Percentiles rank a stretch among this genome's conserved stretches.
These are phyloP conservation scores for Tuber microsphaerosporum DNA, from an alignment of 495 filamentous ascomycete species.

Conservation along the genomic window DNA sequence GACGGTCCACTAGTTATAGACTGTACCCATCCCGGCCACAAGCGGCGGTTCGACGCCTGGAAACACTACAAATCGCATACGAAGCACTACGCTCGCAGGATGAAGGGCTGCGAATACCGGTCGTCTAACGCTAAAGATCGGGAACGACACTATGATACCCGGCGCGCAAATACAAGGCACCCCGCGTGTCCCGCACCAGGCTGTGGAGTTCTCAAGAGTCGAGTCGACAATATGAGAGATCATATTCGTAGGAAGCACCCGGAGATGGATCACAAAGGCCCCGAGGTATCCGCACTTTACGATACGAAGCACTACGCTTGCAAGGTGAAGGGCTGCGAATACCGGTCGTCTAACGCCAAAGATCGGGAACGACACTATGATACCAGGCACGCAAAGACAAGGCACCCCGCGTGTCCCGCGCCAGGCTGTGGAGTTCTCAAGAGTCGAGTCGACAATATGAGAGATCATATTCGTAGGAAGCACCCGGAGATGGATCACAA, in stretches of 20 bases:
- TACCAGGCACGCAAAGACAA: conserved; percentile 10
- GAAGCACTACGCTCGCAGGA: conserved; percentile 13
- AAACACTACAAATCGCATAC: conserved; percentile 31
- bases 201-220: neutral
- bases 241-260: neutral
- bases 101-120: neutral
- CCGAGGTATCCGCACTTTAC: neutral
- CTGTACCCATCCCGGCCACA: neutral
- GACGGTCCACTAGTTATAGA: too few relatives aligned
- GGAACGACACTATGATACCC: conserved; percentile 20
- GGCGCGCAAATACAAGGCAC: conserved; percentile 7
- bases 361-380: conserved; percentile 30
- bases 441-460: neutral
- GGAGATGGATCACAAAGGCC: neutral
- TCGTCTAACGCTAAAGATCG: conserved; percentile 25
- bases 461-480: neutral
- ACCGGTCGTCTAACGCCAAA: conserved; percentile 11
- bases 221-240: neutral
- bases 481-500: neutral
- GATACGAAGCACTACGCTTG: conserved; percentile 16
- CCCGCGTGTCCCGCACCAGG: neutral
- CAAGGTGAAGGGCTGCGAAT: neutral
- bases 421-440: neutral
- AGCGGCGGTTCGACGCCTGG: neutral
- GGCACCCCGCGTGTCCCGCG: neutral